Base-by-base conservation (phyloP, 83 land plant species). In the Thuja plicata region DNA sequence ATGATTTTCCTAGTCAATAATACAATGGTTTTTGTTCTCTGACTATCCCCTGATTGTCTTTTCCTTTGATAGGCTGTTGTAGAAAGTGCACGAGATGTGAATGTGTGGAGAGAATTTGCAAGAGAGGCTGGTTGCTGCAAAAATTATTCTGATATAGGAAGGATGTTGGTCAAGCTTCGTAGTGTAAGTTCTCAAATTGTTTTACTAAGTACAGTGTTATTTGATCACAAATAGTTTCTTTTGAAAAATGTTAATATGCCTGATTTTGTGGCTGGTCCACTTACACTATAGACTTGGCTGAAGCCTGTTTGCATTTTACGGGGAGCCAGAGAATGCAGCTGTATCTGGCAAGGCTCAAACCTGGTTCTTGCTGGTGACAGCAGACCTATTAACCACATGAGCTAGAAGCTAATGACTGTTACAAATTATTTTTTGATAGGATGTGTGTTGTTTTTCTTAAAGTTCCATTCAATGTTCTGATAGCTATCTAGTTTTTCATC, bases 61-160 rank as follows among this genome's bases (percentile, higher is more conserved):
- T 60, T 54, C 40, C 50, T 87, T 88, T 57, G 37, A 10, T 90
- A 98, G 99, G 99, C 95, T 86, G 92, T 98, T 62, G 88, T 92
- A 40, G 98, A 97, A 89, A 89, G 88, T 87, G 96, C 96, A 81
- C 93, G 96, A 35, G 60, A 92, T 89, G 99, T 93, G 48, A 84
- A 79, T 34, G 89, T 85, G 11, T 98, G 97, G 99, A 96, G 95
- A 90, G 96, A 93, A 66, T 98, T 97, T 92, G 96, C 99, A 1
- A 88, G 84, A 89, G 95, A 96, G 88, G 98, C 98, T 83, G 94
- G 92, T 4, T 91, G 88, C 76, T 94, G 98, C 87, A 82, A 80
- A 83, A 91, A 46, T 82, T 98, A 97, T 88, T 87, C 93, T 54
- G 95, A 97, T 91, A 92, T 98, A 90, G 97, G 99, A 73, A 91